Evolutionary conservation across 164 flowering plant species (phyloP).

Genomic region (Warburgia ugandensis): DNA sequence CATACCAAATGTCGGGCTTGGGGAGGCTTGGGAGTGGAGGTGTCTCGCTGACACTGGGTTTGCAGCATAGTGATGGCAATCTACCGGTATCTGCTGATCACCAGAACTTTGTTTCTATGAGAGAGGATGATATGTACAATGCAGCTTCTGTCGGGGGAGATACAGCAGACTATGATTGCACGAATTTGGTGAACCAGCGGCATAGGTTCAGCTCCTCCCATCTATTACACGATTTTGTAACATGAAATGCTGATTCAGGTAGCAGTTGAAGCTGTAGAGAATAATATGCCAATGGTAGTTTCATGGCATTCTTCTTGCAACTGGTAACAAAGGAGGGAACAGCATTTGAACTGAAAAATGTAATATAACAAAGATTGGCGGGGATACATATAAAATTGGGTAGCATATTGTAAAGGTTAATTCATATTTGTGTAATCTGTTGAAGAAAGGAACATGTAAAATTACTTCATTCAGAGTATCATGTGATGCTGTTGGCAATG

Average conservation of each 20-base stretch:
- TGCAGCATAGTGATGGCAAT: constrained; percentile 71
- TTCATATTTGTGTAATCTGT: constrained; percentile 36
- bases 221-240: constrained; percentile 72
- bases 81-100: constrained; percentile 38
- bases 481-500: constrained; percentile 2
- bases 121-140: constrained; percentile 48
- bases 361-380: constrained; percentile 41
- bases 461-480: constrained; percentile 12
- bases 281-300: constrained; percentile 11
- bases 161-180: constrained; percentile 44
- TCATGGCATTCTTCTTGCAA: constrained; percentile 12
- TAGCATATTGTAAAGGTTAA: constrained; percentile 16
- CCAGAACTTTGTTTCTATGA: constrained; percentile 37
- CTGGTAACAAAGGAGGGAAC: neutral
- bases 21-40: constrained; percentile 52
- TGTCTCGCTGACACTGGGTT: constrained; percentile 77
- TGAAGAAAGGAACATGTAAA: constrained; percentile 27
- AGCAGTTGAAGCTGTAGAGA: constrained; percentile 8
- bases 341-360: constrained; percentile 20
- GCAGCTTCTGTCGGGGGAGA: constrained; percentile 40
- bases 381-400: constrained; percentile 8
- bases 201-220: constrained; percentile 60
- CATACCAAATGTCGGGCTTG: constrained; percentile 56
- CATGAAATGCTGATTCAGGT: constrained; percentile 24
- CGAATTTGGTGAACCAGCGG: constrained; percentile 46